Evolutionary conservation across 202 grass and related monocot species (phyloP), one percentile per base, ranked within the genome.

Genomic region (Carex arenaria): DNA sequence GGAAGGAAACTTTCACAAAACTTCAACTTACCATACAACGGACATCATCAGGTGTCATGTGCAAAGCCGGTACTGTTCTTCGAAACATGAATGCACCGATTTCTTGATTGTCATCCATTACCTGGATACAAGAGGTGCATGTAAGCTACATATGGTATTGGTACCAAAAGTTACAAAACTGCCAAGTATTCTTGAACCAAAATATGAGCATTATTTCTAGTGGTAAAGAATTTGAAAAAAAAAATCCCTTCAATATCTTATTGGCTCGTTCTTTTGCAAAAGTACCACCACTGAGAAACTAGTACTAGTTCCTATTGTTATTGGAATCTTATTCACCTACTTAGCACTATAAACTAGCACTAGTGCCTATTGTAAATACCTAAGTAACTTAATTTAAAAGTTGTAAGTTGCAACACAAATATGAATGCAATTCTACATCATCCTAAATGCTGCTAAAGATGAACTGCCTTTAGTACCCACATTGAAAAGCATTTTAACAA

Each of bases 91-190:
- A 98, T 1, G 95, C 95, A 71, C 95, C 89, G 75, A 98, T 98
- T 93, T 98, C 95, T 90, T 98, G 93, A 84, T 98, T 90, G 90
- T 98, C 93, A 89, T 98, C 95, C 95, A 98, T 98, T 80, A 98
- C 95, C 95, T 98, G 80, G 20, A 5, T 61, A 14, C 83, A 78
- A 59, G 11, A 80, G 62, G 56, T 53, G 67, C 53, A 57, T 56
- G 52, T 49, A 56, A 36, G 73, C 17, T 9, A 59, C 17, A 59
- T 32, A 76, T 76, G 72, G 10, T 26, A 26, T 14, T 28, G 43
- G 40, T 26, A 47, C 40, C 17, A 10, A 4, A 69, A 45, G 8
- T 45, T 45, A 11, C 19, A 17, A 70, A 70, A n/a, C 7, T 17
- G 14, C 9, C 2, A 76, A 76, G 2, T 15, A 76, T 76, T 56